Conservation (phyloP, 148 eudicot genomes). For the Rhododendron williamsianum region DNA sequence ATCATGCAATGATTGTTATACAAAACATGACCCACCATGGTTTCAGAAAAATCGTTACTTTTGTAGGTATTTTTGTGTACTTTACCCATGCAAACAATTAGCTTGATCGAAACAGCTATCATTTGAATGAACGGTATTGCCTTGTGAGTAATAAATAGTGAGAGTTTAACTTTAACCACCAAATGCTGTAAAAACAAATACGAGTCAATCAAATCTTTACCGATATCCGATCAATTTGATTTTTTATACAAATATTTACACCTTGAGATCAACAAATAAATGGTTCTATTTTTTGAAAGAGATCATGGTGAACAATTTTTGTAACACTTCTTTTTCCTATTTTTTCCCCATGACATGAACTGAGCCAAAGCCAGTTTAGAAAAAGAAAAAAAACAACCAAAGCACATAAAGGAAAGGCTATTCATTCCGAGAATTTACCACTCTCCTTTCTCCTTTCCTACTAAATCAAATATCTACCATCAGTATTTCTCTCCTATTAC, state of each 20-base stretch:
- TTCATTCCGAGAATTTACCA: background rate
- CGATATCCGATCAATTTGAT: too few relatives aligned
- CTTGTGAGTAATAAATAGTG: background rate
- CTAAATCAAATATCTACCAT: background rate
- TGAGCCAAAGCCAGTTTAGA: background rate
- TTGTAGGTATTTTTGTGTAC: too few relatives aligned
- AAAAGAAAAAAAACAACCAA: background rate
- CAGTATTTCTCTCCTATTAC: background rate
- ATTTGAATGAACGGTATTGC: background rate
- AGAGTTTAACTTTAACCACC: background rate
- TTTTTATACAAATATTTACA: too few relatives aligned
- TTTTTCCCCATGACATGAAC: background rate
- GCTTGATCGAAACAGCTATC: background rate
- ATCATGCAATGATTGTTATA: background rate
- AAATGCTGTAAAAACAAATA: background rate
- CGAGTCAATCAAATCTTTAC: too few relatives aligned
- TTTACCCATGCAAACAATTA: too few relatives aligned
- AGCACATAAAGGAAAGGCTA: background rate
- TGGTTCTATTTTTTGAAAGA: too few relatives aligned
- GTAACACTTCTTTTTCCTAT: background rate
- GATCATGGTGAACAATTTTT: background rate
- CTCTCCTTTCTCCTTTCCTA: background rate
- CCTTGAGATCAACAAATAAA: background rate
- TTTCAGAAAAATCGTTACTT: too few relatives aligned
- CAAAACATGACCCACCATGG: background rate